Evolutionary conservation across 2,329 filamentous ascomycete genomes (phyloP).

Genomic region (Xylaria sp.): DNA sequence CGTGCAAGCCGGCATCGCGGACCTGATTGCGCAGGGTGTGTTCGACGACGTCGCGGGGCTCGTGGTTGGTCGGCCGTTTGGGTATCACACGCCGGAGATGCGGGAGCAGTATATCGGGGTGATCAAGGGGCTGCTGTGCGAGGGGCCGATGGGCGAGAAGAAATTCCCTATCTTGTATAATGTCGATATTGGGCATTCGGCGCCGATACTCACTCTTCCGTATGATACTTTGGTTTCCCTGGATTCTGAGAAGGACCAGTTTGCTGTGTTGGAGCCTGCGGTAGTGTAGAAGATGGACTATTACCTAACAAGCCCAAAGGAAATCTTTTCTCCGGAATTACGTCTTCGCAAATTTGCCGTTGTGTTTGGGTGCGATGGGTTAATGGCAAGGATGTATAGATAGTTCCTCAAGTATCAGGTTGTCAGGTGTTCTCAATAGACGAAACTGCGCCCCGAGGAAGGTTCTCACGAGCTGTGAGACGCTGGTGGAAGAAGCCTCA

Average conservation of each 20-base stretch:
- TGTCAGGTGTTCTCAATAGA: too few species aligned
- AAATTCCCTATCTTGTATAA: conserved; percentile 56
- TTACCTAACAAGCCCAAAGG: background rate
- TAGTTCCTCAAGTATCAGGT: too few species aligned
- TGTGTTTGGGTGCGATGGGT: too few species aligned
- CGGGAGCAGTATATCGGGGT: conserved; percentile 47
- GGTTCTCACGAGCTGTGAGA: too few species aligned
- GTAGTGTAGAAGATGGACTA: conserved; percentile 14
- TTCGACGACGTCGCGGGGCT: conserved; percentile 56
- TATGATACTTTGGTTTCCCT: conserved; percentile 53
- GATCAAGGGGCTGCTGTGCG: conserved; percentile 52
- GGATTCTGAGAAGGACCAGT: conserved; percentile 54
- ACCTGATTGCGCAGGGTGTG: conserved; percentile 56
- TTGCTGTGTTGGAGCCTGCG: conserved; percentile 48
- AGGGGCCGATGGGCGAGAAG: conserved; percentile 47
- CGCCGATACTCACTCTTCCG: conserved; percentile 56
- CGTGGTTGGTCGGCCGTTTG: conserved; percentile 56
- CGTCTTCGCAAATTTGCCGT: too few species aligned
- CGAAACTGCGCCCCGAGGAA: too few species aligned
- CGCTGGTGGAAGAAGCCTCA: too few species aligned
- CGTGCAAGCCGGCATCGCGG: conserved; percentile 53
- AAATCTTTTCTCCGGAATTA: too few species aligned
- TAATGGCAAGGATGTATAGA: too few species aligned
- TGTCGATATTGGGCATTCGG: conserved; percentile 58
- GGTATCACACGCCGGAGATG: conserved; percentile 52